A percentile compares a stretch with the other conserved stretches of the same genome.
Evolutionary conservation across 2,329 filamentous ascomycete species (phyloP).

Genomic region (Talaromyces rugulosus): DNA sequence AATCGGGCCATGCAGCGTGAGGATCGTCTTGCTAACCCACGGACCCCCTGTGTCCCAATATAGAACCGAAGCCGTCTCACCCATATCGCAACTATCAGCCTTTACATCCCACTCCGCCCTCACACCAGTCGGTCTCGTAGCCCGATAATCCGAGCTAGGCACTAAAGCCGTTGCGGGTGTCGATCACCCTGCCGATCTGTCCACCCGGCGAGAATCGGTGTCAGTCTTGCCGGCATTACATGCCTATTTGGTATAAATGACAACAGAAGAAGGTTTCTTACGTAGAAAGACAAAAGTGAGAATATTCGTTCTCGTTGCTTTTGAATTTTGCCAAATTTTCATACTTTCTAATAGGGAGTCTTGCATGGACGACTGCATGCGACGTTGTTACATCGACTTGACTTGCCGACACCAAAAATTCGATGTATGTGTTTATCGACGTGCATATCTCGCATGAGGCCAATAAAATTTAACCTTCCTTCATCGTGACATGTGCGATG

Average conservation of each 20-base stretch:
- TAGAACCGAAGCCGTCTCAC: background rate
- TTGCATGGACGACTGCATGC: background rate
- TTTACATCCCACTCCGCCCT: background rate
- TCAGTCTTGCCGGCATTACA: too few species aligned
- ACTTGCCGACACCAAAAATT: background rate
- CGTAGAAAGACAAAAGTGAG: background rate
- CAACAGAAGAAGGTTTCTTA: background rate
- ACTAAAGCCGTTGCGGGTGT: background rate
- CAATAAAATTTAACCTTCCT: background rate
- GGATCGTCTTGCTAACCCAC: background rate
- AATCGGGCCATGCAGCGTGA: background rate
- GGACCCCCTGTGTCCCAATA: background rate
- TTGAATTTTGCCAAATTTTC: background rate
- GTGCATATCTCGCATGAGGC: background rate
- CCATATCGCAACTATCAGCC: background rate
- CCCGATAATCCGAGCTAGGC: background rate
- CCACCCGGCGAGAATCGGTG: too few species aligned
- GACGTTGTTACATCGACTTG: background rate
- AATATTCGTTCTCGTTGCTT: background rate
- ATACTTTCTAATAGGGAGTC: background rate
- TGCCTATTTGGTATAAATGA: background rate
- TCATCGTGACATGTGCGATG: background rate
- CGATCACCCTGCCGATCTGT: background rate
- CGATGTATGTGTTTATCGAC: background rate
- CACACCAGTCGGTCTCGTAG: background rate